These are phyloP conservation scores for Botrytis porri DNA, from an alignment of 2,329 filamentous ascomycete genomes.

Conservation along the genomic window DNA sequence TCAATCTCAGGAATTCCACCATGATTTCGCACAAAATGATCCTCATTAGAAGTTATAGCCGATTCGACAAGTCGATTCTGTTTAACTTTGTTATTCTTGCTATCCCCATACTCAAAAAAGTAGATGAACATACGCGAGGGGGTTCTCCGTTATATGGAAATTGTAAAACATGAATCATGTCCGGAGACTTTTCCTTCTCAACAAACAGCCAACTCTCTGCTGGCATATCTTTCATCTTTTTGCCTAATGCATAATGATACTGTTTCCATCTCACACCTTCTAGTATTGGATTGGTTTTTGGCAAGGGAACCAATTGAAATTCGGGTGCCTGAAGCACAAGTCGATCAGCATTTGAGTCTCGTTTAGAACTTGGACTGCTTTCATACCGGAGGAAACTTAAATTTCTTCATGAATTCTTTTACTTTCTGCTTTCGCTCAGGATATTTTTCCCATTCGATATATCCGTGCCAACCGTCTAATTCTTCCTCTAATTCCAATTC, in stretches of 20 bases:
- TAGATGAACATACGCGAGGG: conserved; percentile 40
- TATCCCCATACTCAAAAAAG: neutral
- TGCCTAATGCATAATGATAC: conserved; percentile 54
- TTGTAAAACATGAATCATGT: conserved; percentile 60
- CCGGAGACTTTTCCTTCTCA: conserved; percentile 53
- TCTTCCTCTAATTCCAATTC: conserved; percentile 19
- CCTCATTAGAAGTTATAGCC: conserved; percentile 56
- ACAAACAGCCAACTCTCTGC: conserved; percentile 58
- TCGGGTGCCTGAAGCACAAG: conserved; percentile 43
- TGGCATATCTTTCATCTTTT: conserved; percentile 47
- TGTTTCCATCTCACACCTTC: conserved; percentile 55
- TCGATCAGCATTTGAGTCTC: neutral
- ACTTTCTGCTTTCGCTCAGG: conserved; percentile 64
- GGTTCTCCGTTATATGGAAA: conserved; percentile 65
- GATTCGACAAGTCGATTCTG: conserved; percentile 49
- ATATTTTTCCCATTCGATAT: conserved; percentile 68
- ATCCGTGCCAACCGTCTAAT: conserved; percentile 36
- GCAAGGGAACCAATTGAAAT: conserved; percentile 54
- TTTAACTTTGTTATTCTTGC: neutral
- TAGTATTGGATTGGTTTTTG: conserved; percentile 56
- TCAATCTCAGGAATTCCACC: conserved; percentile 68
- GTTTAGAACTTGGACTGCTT: neutral
- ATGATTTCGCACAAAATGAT: conserved; percentile 70
- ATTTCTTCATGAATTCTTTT: conserved; percentile 51
- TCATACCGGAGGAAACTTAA: conserved; percentile 46